Percentiles rank a stretch among this genome's conserved stretches.
Conservation (phyloP, 1,284 basidiomycete genomes). For the Ceratobasidium sp. region DNA sequence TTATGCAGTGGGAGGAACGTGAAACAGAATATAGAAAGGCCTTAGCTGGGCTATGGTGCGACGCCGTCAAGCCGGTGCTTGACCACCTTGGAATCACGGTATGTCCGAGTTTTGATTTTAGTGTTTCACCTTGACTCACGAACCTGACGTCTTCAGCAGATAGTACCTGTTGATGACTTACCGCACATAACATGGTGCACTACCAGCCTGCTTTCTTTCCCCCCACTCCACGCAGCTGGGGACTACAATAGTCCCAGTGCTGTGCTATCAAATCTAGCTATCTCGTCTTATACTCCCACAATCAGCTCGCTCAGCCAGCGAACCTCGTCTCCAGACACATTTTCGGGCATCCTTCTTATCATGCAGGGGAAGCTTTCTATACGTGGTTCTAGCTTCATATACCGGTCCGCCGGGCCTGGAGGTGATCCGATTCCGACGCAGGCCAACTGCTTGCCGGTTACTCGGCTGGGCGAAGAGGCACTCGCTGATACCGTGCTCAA, state of each 20-base stretch:
- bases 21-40: neutral
- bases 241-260: neutral
- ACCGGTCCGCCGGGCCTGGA: neutral
- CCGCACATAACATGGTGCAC: constrained; percentile 19
- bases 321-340: neutral
- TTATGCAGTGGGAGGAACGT: neutral
- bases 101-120: neutral
- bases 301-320: too few species aligned
- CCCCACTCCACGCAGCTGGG: constrained; percentile 9
- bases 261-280: too few species aligned
- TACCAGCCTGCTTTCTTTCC: neutral
- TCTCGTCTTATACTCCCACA: too few species aligned
- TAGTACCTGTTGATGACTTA: neutral
- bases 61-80: constrained; percentile 2
- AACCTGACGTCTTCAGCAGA: neutral
- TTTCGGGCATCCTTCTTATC: constrained; percentile 8
- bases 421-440: neutral
- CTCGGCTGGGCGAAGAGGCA: neutral
- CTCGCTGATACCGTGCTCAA: too few species aligned
- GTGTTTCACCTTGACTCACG: neutral
- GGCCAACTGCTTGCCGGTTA: neutral
- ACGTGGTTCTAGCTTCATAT: neutral
- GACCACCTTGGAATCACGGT: neutral
- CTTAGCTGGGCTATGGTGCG: neutral
- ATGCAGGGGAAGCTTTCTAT: too few species aligned